Evolutionary conservation across 305 asterid genomes (phyloP).

Genomic region (Fraxinus xanthoxyloides): DNA sequence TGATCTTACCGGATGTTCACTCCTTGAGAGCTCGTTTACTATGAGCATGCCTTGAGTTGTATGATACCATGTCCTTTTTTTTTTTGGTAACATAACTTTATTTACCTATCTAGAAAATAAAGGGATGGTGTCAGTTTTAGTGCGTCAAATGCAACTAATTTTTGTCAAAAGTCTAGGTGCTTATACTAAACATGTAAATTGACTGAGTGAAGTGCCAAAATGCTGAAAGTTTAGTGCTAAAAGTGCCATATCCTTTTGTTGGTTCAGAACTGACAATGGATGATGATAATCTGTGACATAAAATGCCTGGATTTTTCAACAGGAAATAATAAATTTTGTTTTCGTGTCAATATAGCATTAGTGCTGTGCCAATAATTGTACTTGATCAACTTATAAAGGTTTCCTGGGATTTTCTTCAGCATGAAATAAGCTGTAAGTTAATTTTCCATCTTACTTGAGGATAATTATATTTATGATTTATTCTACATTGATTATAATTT

Average conservation of each 20-base stretch:
- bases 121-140: neutral
- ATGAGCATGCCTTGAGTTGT: neutral
- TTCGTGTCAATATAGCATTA: neutral
- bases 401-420: neutral
- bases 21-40: neutral
- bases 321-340: too few relatives aligned
- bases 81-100: neutral
- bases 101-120: neutral
- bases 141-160: neutral
- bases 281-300: neutral
- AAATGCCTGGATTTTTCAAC: neutral
- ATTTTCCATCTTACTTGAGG: neutral
- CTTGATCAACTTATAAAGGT: neutral
- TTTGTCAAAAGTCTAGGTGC: neutral
- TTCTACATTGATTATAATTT: neutral
- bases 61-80: neutral
- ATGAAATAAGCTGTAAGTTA: neutral
- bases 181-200: neutral
- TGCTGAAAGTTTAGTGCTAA: neutral
- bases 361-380: neutral
- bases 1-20: neutral
- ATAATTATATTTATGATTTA: neutral
- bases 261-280: neutral
- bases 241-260: neutral
- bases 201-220: neutral